These are phyloP conservation scores for Parachaetomium inaequale DNA, from an alignment of 495 filamentous ascomycete species.

Conservation along the genomic window DNA sequence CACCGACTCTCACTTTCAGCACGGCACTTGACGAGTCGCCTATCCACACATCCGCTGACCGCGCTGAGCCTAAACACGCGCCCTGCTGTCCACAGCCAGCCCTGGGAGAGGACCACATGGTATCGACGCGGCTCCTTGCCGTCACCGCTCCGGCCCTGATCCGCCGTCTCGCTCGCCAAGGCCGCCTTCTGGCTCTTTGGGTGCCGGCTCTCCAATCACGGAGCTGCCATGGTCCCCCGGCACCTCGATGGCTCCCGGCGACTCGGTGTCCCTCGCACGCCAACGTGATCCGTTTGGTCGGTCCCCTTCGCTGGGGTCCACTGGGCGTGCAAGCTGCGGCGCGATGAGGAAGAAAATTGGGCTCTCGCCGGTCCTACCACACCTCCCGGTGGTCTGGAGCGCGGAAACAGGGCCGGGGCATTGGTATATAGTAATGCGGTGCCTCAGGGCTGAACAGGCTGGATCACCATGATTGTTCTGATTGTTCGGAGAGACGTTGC, in stretches of 20 bases:
- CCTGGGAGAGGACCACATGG: constrained; percentile 6
- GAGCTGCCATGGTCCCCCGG: background rate
- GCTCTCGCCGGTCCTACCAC: background rate
- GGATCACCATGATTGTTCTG: background rate
- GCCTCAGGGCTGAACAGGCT: background rate
- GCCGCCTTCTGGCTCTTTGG: background rate
- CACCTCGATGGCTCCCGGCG: constrained; percentile 9
- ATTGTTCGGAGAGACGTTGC: background rate
- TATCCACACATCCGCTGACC: background rate
- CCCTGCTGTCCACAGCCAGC: background rate
- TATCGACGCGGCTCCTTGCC: background rate
- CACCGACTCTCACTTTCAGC: background rate
- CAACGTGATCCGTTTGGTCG: constrained; percentile 24
- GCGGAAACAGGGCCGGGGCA: background rate
- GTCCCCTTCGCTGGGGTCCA: constrained; percentile 13
- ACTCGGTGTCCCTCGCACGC: constrained; percentile 13
- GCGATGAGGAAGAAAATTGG: background rate
- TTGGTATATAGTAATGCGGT: background rate
- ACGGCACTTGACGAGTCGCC: background rate
- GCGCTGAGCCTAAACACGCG: background rate
- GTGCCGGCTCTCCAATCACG: background rate
- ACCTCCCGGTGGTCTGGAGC: background rate
- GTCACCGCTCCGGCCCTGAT: constrained; percentile 11
- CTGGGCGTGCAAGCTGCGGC: background rate
- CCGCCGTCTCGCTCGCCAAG: constrained; percentile 11